Base-by-base conservation (phyloP, 31 red algal genomes). In the Odonthalia washingtoniensis region DNA sequence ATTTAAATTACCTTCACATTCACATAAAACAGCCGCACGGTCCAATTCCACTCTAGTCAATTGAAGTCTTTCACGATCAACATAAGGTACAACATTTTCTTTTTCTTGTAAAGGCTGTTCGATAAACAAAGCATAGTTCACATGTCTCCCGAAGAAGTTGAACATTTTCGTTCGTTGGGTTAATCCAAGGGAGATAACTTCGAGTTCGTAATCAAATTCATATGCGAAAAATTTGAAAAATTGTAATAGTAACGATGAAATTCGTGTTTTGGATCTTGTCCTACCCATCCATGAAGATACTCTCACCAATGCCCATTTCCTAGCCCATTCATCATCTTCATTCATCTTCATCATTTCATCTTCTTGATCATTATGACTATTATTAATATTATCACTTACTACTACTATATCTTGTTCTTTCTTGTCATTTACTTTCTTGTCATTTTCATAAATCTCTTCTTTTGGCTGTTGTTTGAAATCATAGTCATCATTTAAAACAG, bases 151-250 rank as follows among this genome's bases (percentile, higher is more conserved):
- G 1, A 39, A 37, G 6, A 83, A 9, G 21, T 53, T 28, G 3
- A 31, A 30, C 3, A 39, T 44, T 18, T 75, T 14, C 17, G 57
- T 49, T 31, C 69, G 40, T 12, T 12, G 3, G 36, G 38, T 63
- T 36, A 66, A 39, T 24, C 46, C 72, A 4, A 91, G 28, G 3
- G 89, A 85, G 34, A 91, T 91, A 2, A 80, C 89, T 40, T 78
- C 52, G 3, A 27, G 36, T 3, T 17, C 46, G 40, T 70, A 91
- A 33, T 91, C 81, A 32, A 91, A 91, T n/a, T 39, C 40, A 21
- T 72, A 2, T 5, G 52, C 89, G 43, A 85, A 91, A 34, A 62
- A 75, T 27, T 74, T 46, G 65, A 91, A 91, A 65, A 91, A 91
- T 32, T 79, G 32, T 28, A 79, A 78, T 18, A 91, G 65, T 42